Evolutionary conservation across 2,329 filamentous ascomycete genomes (phyloP), one percentile per base, ranked within the genome.

Genomic region (Alternaria rosae): DNA sequence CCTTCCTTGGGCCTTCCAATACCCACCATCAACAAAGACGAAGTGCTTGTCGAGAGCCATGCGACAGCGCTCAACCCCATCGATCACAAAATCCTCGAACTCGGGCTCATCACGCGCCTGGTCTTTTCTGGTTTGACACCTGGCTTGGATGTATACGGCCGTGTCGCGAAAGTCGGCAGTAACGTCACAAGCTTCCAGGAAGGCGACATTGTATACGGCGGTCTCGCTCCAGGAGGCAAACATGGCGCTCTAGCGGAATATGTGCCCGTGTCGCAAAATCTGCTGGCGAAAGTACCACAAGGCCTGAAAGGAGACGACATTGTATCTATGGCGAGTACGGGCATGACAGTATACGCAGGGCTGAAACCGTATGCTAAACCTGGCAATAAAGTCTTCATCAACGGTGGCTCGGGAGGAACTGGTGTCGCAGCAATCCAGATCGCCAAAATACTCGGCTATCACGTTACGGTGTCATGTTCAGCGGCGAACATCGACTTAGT

Each of bases 401-500:
- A 89, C 67, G 88, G 87, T 20, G 87, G 87, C 0, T 85, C 82
- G 9, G 88, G 88, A 21, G 88, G 88, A 0, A 83, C 81, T 3
- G 88, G 88, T 1, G 81, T 82, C 0, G 88, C 84, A 55, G 84
- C 81, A 0, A 86, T 90, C 57, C 88, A 90, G 70, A 82, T 90
- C 52, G 88, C 87, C 5, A 89, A 88, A 71, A 78, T 79, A 0
- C 68, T 86, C 3, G 87, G 87, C 0, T 87, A 84, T 67, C 77
- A 84, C 59, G 87, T 90, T 26, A 85, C 84, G 2, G 79, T 81
- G 6, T 83, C 82, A 3, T 90, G 88, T 69, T 89, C 87, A 6
- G 80, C 78, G 1, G 72, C 72, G 7, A 91, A 90, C 72, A 79
- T 82, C 0, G 82, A 84, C 45, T 72, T 89, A 4, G 87, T 86